Percentiles rank a stretch among this genome's conserved stretches.
Evolutionary conservation across 805 yeast genomes (phyloP).

Genomic region (Saccharomycopsis sp.): DNA sequence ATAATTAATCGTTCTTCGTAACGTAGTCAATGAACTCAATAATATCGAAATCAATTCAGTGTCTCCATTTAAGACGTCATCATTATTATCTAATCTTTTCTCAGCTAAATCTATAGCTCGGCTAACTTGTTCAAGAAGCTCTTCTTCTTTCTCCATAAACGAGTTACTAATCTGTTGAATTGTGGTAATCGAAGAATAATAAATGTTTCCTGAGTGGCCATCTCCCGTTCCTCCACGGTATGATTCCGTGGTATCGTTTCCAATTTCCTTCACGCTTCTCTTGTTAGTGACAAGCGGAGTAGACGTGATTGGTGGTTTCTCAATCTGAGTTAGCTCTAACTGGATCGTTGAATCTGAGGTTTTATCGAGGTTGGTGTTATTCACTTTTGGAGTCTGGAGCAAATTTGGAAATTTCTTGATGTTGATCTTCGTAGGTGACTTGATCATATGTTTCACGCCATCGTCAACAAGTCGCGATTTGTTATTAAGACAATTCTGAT

Average conservation of each 20-base stretch:
- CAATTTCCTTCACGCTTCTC: background rate
- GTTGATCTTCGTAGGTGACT: background rate
- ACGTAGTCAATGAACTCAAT: slow-evolving; percentile 7
- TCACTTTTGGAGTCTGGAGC: slow-evolving; percentile 6
- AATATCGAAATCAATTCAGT: slow-evolving; percentile 8
- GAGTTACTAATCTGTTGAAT: background rate
- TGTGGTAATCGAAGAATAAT: too few species aligned
- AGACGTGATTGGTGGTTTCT: slow-evolving; percentile 14
- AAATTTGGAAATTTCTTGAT: slow-evolving; percentile 1
- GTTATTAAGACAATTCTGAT: slow-evolving; percentile 15
- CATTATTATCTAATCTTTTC: background rate
- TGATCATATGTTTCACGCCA: background rate
- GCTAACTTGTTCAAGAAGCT: background rate
- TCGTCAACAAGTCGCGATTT: background rate
- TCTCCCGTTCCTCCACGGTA: background rate
- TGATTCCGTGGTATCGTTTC: background rate
- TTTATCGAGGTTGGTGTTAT: background rate
- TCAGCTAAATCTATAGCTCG: background rate
- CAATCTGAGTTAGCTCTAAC: slow-evolving; percentile 15
- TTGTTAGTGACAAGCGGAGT: slow-evolving; percentile 10
- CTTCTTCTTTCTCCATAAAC: background rate
- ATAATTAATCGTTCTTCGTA: slow-evolving; percentile 9
- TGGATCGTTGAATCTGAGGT: slow-evolving; percentile 17
- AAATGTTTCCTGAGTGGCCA: too few species aligned
- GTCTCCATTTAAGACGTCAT: background rate